Conservation (phyloP, 805 yeast genomes). For the Sugiyamaella boreocaroliniensis region DNA sequence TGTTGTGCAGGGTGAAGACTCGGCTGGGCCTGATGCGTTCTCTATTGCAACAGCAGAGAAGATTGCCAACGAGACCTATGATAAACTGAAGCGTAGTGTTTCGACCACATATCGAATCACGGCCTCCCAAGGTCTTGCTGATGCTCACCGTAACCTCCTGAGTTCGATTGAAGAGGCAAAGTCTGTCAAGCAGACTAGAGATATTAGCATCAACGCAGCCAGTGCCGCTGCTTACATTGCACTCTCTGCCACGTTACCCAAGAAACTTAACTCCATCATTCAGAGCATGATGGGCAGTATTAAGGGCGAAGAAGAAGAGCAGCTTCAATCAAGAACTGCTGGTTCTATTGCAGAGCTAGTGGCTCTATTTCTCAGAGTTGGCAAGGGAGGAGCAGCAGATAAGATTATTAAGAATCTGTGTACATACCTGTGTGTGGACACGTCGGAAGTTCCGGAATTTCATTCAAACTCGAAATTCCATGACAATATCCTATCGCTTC, state of each 20-base stretch:
- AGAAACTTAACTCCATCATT: conserved; percentile 81
- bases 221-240: conserved; percentile 69
- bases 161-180: conserved; percentile 65
- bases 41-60: conserved; percentile 70
- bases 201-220: conserved; percentile 58
- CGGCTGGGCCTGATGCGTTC: conserved; percentile 92
- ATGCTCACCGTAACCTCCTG: conserved; percentile 61
- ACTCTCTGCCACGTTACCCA: conserved; percentile 54
- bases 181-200: conserved; percentile 37
- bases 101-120: conserved; percentile 64
- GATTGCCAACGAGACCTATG: conserved; percentile 56
- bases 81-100: conserved; percentile 55
- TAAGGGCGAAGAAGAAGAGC: conserved; percentile 60
- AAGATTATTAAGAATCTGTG: conserved; percentile 86
- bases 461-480: conserved; percentile 50
- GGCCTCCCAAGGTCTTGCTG: conserved; percentile 67
- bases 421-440: conserved; percentile 90
- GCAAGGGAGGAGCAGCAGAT: conserved; percentile 71
- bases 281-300: conserved; percentile 88
- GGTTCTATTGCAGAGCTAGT: conserved; percentile 59
- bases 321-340: conserved; percentile 69
- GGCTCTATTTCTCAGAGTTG: conserved; percentile 45
- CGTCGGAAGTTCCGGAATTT: conserved; percentile 93
- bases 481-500: conserved; percentile 60
- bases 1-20: conserved; percentile 87